Conservation (phyloP, 176 grass and related monocot species). For the Triticum monococcum region DNA sequence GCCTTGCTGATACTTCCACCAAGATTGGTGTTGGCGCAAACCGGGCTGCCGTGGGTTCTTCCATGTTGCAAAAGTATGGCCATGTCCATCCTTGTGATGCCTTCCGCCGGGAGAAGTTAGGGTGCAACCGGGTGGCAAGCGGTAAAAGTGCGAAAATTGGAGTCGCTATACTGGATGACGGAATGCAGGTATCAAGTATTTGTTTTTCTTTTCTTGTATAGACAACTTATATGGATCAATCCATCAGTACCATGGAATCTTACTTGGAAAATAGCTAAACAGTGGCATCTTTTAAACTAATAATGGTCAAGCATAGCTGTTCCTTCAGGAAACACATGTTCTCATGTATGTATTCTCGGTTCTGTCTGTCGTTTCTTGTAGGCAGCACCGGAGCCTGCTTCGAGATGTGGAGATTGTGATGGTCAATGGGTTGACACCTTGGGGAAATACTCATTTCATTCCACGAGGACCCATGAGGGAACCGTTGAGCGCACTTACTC, state of each 20-base stretch:
- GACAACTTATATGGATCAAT: neutral
- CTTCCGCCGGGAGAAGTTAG: neutral
- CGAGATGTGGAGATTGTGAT: conserved; percentile 88
- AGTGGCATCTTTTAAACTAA: neutral
- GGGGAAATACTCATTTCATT: conserved; percentile 71
- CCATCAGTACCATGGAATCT: neutral
- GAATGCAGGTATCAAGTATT: conserved; percentile 71
- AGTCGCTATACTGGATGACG: conserved; percentile 77
- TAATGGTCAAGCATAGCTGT: neutral
- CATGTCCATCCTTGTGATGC: conserved; percentile 20
- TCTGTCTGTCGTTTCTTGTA: conserved; percentile 32
- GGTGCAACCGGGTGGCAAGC: neutral
- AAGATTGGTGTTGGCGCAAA: conserved; percentile 70
- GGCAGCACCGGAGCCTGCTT: conserved; percentile 73
- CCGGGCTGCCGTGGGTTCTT: conserved; percentile 54
- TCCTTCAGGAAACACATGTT: neutral
- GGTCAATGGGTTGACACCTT: conserved; percentile 75
- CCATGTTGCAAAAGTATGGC: conserved; percentile 57
- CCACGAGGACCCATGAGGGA: conserved; percentile 88
- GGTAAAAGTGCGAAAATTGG: conserved; percentile 48
- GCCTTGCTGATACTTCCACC: conserved; percentile 48
- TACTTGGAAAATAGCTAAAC: neutral
- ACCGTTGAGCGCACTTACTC: conserved; percentile 51
- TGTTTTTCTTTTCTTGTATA: neutral
- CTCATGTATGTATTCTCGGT: neutral